Evolutionary conservation across 257 asterid species (phyloP).

Genomic region (Plantago major): DNA sequence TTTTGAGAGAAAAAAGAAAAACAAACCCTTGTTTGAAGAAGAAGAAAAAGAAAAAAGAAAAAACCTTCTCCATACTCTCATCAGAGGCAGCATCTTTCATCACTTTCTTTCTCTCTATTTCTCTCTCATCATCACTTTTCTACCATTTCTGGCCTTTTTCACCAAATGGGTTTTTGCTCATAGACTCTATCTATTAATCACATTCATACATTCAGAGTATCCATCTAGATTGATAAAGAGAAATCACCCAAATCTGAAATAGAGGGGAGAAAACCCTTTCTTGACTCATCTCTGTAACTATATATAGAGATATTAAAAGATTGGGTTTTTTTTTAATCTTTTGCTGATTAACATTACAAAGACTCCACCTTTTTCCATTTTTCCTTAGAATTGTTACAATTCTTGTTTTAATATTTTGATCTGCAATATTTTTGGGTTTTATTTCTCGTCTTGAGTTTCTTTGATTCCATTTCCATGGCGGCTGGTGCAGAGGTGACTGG

Average conservation of each 20-base stretch:
- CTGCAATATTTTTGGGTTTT: conserved; percentile 18
- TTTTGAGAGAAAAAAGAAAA: conserved; percentile 15
- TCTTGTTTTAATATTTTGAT: neutral
- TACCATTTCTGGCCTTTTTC: conserved; percentile 44
- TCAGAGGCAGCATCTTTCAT: conserved; percentile 20
- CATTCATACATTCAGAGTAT: conserved; percentile 35
- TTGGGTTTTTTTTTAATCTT: conserved; percentile 29
- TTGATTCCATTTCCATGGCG: conserved; percentile 54
- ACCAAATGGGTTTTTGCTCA: conserved; percentile 37
- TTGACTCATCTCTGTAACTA: conserved; percentile 34
- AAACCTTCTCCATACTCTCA: neutral
- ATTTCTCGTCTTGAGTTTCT: neutral
- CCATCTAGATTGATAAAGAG: conserved; percentile 24
- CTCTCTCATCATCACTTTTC: conserved; percentile 27
- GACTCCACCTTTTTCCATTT: conserved; percentile 1
- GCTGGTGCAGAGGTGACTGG: conserved; percentile 77
- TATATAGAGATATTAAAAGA: conserved; percentile 25
- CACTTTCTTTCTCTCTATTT: conserved; percentile 7
- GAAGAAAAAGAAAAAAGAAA: conserved; percentile 23
- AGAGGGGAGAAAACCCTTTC: conserved; percentile 25
- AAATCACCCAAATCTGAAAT: conserved; percentile 44
- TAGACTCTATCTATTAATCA: conserved; percentile 19
- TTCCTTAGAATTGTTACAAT: neutral
- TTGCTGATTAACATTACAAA: neutral
- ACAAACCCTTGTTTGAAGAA: conserved; percentile 16